Evolutionary conservation across 148 eudicot genomes (phyloP).

Genomic region (Rhododendron griersonianum): DNA sequence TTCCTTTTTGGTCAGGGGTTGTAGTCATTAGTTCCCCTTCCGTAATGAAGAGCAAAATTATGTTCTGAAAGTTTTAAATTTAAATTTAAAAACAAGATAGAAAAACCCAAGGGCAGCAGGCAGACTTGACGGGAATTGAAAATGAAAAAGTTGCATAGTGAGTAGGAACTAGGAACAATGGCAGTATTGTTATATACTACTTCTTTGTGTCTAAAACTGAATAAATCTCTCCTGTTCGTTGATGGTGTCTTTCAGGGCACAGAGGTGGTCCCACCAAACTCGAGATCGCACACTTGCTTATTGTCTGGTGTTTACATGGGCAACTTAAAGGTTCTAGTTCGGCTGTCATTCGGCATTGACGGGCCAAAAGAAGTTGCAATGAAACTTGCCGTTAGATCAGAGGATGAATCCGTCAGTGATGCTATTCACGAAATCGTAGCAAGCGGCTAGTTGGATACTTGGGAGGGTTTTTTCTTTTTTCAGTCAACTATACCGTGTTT

Average conservation of each 20-base stretch:
- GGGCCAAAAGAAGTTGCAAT: slow-evolving; percentile 85
- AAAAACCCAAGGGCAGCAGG: neutral
- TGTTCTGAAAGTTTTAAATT: neutral
- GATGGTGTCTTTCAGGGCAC: slow-evolving; percentile 57
- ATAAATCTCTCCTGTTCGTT: neutral
- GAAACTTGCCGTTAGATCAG: slow-evolving; percentile 93
- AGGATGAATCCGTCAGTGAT: slow-evolving; percentile 82
- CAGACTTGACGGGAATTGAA: neutral
- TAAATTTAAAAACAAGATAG: neutral
- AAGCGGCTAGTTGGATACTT: slow-evolving; percentile 48
- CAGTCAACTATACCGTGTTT: neutral
- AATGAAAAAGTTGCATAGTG: neutral
- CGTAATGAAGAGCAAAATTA: neutral
- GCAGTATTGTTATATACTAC: neutral
- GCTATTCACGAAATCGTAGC: slow-evolving; percentile 94
- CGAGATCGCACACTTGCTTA: slow-evolving; percentile 91
- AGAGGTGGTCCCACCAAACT: slow-evolving; percentile 70
- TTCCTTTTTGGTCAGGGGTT: neutral
- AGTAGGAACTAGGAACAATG: neutral
- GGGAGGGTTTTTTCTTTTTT: neutral
- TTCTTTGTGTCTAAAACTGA: neutral
- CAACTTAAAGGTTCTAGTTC: slow-evolving; percentile 78
- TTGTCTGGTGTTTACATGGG: slow-evolving; percentile 91
- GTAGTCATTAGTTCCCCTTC: neutral
- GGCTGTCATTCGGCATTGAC: slow-evolving; percentile 80